These are phyloP conservation scores for Rhodomyrtus psidioides DNA, from an alignment of 441 rosid species.

Conservation along the genomic window DNA sequence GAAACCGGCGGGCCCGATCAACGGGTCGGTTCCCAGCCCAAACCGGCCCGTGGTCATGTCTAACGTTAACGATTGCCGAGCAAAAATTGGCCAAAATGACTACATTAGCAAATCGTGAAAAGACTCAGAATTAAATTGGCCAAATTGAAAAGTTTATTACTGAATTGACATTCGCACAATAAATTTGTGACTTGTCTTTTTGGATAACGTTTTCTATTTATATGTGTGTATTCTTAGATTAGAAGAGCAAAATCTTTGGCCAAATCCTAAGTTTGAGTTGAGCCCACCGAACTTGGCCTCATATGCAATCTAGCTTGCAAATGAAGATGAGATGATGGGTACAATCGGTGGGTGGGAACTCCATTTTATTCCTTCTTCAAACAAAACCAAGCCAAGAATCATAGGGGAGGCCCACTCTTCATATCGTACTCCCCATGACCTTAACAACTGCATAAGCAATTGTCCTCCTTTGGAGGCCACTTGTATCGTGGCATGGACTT, in stretches of 20 bases:
- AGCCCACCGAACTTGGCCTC: background rate
- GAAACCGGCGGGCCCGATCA: too few relatives aligned
- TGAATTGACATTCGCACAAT: background rate
- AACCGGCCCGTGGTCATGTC: too few relatives aligned
- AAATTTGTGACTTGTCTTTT: background rate
- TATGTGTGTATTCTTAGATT: background rate
- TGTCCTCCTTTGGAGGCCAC: background rate
- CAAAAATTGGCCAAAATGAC: background rate
- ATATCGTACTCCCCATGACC: background rate
- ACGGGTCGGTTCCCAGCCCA: too few relatives aligned
- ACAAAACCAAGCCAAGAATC: background rate
- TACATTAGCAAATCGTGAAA: background rate
- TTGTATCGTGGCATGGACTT: background rate
- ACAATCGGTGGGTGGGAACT: background rate
- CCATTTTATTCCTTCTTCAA: background rate
- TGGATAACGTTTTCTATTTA: background rate
- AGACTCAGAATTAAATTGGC: fast-evolving
- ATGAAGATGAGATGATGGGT: background rate
- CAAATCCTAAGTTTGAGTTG: background rate
- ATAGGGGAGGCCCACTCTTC: background rate
- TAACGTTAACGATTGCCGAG: fast-evolving
- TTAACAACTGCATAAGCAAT: background rate
- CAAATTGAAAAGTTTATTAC: background rate
- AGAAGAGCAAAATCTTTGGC: background rate
- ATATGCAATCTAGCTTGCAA: background rate